Evolutionary conservation across 768 basidiomycete species (phyloP), one percentile per base, ranked within the genome.

Genomic region (Lactifluus pinguis): DNA sequence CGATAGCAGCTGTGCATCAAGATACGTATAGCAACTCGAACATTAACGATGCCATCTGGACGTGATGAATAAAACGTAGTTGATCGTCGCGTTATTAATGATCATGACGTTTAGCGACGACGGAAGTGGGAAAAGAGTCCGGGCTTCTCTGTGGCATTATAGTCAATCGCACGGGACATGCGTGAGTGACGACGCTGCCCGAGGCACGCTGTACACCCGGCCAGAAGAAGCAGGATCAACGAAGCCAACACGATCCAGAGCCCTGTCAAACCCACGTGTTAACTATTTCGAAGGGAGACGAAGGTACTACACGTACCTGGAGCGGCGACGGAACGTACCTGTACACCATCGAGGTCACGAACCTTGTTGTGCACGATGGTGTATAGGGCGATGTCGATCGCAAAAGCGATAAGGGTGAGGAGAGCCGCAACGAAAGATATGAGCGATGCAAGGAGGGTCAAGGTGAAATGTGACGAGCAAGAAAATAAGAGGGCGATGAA

Each of bases 371-470:
- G 83, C 54, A 85, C 77, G 59, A 77, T 82, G 3, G 76, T 83
- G 67, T 76, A 86, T 34, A 92, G 80, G 14, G 87, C 85, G 61
- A 91, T 85, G 70, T 92, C 88, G 70, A 87, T 82, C 45, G 81
- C 80, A 68, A 92, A 89, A 1, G 87, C 83, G 63, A 90, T 81
- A 57, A 90, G 73, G 3, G 87, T 81, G 48, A 92, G 69, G 21
- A 79, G 62, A 0, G 86, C 84, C 8, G 86, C 87, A 56, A 90
- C 75, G 79, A 88, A 87, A 13, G 89, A 77, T 2, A 73, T 54
- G 52, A 82, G 69, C 15, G 79, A 76, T 0, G 81, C 72, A 50
- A 80, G 36, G 21, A 82, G 72, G 14, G 71, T 74, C 21, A 76
- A 44, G 8, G 75, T 74, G 56, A 80, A 70, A 66, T 85, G 82